A percentile compares a stretch with the other conserved stretches of the same genome.
Conservation (phyloP, 2,329 filamentous ascomycete species). For the Amauroascus verrucosus region DNA sequence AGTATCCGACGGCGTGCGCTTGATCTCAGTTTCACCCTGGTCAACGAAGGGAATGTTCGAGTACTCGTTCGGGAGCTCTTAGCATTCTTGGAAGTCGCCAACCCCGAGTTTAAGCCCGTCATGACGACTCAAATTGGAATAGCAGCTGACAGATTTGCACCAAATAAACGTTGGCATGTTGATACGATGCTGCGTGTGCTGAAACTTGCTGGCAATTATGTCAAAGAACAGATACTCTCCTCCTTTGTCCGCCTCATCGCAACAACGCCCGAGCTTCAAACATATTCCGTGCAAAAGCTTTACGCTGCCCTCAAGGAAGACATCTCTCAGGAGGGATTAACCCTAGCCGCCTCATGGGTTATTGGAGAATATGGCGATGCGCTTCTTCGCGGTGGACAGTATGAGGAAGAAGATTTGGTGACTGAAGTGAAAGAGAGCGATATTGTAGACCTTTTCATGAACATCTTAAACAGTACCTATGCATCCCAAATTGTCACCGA, state of each 20-base stretch:
- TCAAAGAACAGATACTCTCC: conserved; percentile 94
- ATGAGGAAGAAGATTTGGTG: conserved; percentile 87
- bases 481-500: conserved; percentile 83
- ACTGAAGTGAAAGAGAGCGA: conserved; percentile 75
- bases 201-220: conserved; percentile 88
- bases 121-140: conserved; percentile 99
- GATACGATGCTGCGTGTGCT: conserved; percentile 94
- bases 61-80: conserved; percentile 87
- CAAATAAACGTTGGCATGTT: conserved; percentile 96
- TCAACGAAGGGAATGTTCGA: conserved; percentile 92
- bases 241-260: conserved; percentile 94
- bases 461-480: conserved; percentile 89
- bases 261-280: conserved; percentile 87
- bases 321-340: conserved; percentile 93
- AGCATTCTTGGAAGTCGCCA: conserved; percentile 90
- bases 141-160: conserved; percentile 88
- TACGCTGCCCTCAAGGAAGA: conserved; percentile 87
- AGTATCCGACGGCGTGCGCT: conserved; percentile 92
- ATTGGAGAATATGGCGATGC: conserved; percentile 95
- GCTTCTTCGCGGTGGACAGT: conserved; percentile 77
- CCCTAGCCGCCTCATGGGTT: conserved; percentile 88
- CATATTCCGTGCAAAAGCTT: conserved; percentile 91
- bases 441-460: conserved; percentile 81
- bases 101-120: conserved; percentile 96
- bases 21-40: conserved; percentile 93